These are phyloP conservation scores for Ilyonectria mors-panacis DNA, from an alignment of 2,329 filamentous ascomycete species.

Conservation along the genomic window DNA sequence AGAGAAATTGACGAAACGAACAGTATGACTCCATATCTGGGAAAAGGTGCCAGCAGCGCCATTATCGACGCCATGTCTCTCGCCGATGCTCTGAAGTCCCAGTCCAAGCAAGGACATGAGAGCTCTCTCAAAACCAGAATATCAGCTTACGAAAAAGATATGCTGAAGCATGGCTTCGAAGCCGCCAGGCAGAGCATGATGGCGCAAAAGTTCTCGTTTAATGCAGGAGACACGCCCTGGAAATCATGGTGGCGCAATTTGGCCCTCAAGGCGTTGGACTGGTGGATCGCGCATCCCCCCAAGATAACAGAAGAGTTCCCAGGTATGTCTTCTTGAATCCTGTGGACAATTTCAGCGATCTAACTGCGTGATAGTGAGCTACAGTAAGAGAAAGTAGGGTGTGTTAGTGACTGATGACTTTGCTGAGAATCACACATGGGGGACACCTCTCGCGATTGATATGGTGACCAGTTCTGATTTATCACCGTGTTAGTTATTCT, in stretches of 20 bases:
- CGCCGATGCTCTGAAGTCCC: conserved; percentile 6
- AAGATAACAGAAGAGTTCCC: background rate
- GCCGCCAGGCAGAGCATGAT: background rate
- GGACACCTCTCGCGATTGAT: no score
- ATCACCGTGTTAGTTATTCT: no score
- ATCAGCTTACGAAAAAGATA: background rate
- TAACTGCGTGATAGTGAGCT: background rate
- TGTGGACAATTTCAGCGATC: background rate
- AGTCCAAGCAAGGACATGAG: background rate
- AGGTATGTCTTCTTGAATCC: background rate
- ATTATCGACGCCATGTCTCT: conserved; percentile 17
- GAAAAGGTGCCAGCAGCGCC: conserved; percentile 13
- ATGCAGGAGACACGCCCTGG: background rate
- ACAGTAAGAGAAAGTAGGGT: no score
- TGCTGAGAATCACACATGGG: no score
- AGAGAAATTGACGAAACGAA: background rate
- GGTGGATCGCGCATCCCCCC: background rate
- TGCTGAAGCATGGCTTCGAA: conserved; percentile 14
- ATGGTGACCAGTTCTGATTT: no score
- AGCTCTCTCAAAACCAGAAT: background rate
- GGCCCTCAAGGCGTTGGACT: background rate
- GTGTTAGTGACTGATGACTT: no score
- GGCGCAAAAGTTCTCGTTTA: background rate
- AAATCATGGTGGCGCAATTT: background rate
- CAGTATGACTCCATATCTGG: conserved; percentile 24